Evolutionary conservation across 352 stramenopile species (phyloP), one percentile per base, ranked within the genome.

Genomic region (Phytophthora rubi): DNA sequence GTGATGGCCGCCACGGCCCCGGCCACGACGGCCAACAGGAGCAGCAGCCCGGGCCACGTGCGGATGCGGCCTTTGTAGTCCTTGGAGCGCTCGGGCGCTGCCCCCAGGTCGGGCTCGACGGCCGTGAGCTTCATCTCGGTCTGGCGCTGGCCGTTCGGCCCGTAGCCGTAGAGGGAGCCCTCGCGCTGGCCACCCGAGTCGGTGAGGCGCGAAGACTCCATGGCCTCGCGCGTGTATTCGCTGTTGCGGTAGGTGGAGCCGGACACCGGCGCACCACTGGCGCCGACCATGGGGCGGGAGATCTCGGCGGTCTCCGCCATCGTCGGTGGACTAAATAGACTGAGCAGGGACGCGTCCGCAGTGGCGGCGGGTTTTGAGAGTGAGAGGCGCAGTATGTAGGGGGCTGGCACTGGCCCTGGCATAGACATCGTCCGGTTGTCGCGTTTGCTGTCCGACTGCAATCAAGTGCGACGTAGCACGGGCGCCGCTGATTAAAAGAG

Each of bases 21-120:
- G 9, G 35, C 70, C 15, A 89, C 59, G 37, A 93, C 71, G 5
- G 73, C 26, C 21, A 91, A 6, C 3, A 93, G 32, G 1, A 92
- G 30, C 3, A 93, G 57, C 9, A 92, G 58, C 13, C 83, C 83
- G 0, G 85, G 83, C 82, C 82, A 91, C 35, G 76, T 89, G 71
- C 80, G 76, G 60, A 88, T 80, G 33, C 85, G 83, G 12, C 87
- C 87, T 52, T 92, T 93, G 76, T 92, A 94, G 72, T 90, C 81
- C 16, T 70, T 47, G 8, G 66, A 77, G 28, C 81, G 79, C 65
- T 92, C 84, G 1, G 82, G 81, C 3, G 70, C 72, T 3, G 66
- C 26, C 0, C 70, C 71, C 0, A 75, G 59, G 6, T 87, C 80
- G 0, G 71, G 76, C 49, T 89, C 82, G 0, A 87, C 62, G 30